Conservation (phyloP, 2,329 filamentous ascomycete species). For the Fusarium nodosum region DNA sequence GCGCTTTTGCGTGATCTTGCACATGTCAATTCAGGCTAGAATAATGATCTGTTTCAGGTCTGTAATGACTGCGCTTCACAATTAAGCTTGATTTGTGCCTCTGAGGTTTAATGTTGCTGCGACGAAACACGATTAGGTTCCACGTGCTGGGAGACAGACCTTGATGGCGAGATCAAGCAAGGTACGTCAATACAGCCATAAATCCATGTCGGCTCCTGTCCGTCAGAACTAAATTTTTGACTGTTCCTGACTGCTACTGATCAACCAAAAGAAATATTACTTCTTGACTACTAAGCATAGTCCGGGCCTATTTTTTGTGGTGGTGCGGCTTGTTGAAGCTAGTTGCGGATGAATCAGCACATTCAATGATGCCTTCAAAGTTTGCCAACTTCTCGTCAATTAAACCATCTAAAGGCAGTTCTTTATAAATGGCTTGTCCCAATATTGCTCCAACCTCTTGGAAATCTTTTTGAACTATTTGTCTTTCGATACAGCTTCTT, state of each 20-base stretch:
- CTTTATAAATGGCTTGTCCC: background rate
- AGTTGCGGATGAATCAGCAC: background rate
- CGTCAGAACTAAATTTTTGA: background rate
- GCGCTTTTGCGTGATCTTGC: background rate
- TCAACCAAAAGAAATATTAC: too few relatives aligned
- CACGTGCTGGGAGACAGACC: background rate
- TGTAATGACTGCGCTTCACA: background rate
- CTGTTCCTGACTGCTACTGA: too few relatives aligned
- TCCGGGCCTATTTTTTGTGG: background rate
- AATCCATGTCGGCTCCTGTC: background rate
- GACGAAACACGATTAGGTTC: too few relatives aligned
- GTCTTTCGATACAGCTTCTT: background rate
- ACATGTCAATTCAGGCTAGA: background rate
- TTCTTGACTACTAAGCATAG: too few relatives aligned
- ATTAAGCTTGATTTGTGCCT: background rate
- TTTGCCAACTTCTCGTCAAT: background rate
- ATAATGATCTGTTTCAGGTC: background rate
- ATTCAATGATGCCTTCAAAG: background rate
- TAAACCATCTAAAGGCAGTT: background rate
- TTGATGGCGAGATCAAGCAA: background rate
- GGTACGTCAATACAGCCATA: background rate
- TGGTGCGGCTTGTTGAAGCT: background rate
- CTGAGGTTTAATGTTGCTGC: background rate
- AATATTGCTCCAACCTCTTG: accelerated
- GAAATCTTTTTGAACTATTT: accelerated